Base-by-base conservation (phyloP, 768 basidiomycete species). In the Hypholoma sublateritium region DNA sequence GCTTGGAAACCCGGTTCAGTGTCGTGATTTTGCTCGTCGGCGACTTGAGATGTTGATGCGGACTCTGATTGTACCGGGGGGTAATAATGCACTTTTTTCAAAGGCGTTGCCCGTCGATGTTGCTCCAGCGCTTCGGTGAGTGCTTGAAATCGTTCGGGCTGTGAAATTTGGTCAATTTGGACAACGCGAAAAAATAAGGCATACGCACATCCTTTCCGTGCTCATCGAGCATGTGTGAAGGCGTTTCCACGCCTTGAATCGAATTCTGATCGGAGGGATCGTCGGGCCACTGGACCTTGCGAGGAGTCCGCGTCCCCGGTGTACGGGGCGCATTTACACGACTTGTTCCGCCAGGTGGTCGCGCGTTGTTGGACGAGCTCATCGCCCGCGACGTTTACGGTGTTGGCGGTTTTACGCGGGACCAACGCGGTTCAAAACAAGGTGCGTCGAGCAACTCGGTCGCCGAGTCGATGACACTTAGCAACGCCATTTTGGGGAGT, bases 211-310 rank as follows among this genome's bases (percentile, higher is more conserved):
- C 76, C 28, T 78, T 61, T 0, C 76, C 85, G 44, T 76, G 70
- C 67, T 84, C 81, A 62, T 87, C 85, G 25, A 87, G 70, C 22
- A 72, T 76, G 51, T 79, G 77, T n/a, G 68, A 59, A 17, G 61
- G 34, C 17, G 62, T 53, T 49, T 62, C 59, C 4, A 42, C 48
- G 21, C 37, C 24, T n/a, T 21, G 24, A 24, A 25, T 48, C 13
- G 35, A 32, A 9, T 32, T 35, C 11, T 43, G 12, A 13, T 53
- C 53, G 2, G 53, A 25, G 35, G 61, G 58, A 7, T 67, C 64
- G 49, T 71, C 70, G 12, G 75, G 69, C 83, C 82, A 83, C 59
- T 84, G 83, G 2, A 85, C 80, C 46, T 77, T 80, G 21, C 79
- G 76, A 1, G 79, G 80, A 2, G 79, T 79, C 59, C 77, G 77